Evolutionary conservation across 192 early-diverging fungal species (phyloP).

Genomic region (Coemansia sp.): DNA sequence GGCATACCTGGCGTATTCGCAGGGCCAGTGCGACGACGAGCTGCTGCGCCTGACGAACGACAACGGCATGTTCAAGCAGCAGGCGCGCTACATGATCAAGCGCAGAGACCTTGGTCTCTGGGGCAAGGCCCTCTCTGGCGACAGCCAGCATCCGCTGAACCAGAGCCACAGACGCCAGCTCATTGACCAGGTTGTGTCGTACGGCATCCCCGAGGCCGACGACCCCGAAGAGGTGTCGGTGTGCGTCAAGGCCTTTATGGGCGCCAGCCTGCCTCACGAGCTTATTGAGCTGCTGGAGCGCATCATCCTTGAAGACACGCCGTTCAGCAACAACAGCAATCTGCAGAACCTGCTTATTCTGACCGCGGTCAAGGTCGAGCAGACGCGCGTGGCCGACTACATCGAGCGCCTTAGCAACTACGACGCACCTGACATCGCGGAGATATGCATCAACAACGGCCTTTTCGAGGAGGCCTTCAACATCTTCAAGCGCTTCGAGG

Average conservation of each 20-base stretch:
- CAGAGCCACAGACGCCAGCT: constrained; percentile 75
- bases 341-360: constrained; percentile 97
- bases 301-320: constrained; percentile 86
- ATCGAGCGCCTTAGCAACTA: constrained; percentile 93
- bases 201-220: constrained; percentile 88
- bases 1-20: constrained; percentile 91
- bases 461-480: constrained; percentile 95
- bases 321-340: constrained; percentile 94
- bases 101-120: constrained; percentile 83
- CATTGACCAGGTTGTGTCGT: constrained; percentile 90
- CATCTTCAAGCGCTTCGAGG: constrained; percentile 94
- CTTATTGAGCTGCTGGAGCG: constrained; percentile 97
- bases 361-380: constrained; percentile 96
- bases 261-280: constrained; percentile 90
- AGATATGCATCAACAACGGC: constrained; percentile 84
- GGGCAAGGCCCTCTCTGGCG: constrained; percentile 69
- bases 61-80: constrained; percentile 99
- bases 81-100: constrained; percentile 92
- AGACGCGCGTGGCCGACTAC: constrained; percentile 90
- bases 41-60: constrained; percentile 95
- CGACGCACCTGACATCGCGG: constrained; percentile 96
- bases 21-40: constrained; percentile 93
- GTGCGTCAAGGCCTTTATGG: constrained; percentile 98
- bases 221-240: constrained; percentile 98
- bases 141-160: constrained; percentile 65